These are phyloP conservation scores for Collybia sordida DNA, from an alignment of 768 basidiomycete species.

Conservation along the genomic window DNA sequence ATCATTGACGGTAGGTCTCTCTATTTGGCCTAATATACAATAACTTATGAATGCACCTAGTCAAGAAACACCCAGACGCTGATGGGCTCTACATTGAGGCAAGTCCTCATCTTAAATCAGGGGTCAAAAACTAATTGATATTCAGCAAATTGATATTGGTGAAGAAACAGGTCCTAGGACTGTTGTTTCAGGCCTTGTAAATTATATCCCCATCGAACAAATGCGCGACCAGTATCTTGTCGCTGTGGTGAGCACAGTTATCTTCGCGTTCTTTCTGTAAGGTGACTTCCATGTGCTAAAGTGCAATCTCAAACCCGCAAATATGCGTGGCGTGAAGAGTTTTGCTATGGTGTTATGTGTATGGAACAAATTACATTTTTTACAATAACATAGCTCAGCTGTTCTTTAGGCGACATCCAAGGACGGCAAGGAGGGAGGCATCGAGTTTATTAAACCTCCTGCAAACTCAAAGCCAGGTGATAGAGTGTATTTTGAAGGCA, in stretches of 20 bases:
- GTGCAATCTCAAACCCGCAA: slow-evolving; percentile 95
- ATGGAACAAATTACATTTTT: slow-evolving; percentile 20
- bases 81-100: slow-evolving; percentile 97
- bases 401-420: slow-evolving; percentile 77
- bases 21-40: background rate
- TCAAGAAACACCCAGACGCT: slow-evolving; percentile 95
- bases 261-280: background rate
- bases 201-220: slow-evolving; percentile 94
- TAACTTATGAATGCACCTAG: slow-evolving; percentile 37
- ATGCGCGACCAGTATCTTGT: slow-evolving; percentile 85
- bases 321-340: slow-evolving; percentile 97
- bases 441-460: slow-evolving; percentile 92
- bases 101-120: slow-evolving; percentile 12
- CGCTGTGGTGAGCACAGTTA: slow-evolving; percentile 60
- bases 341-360: slow-evolving; percentile 98
- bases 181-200: slow-evolving; percentile 94
- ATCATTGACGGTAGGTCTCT: slow-evolving; percentile 78
- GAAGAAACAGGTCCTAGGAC: slow-evolving; percentile 94
- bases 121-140: background rate
- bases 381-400: background rate
- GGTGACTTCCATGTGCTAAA: slow-evolving; percentile 19
- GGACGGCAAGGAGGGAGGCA: slow-evolving; percentile 84
- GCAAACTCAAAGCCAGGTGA: slow-evolving; percentile 86
- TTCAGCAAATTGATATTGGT: slow-evolving; percentile 91
- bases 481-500: slow-evolving; percentile 91